Evolutionary conservation across 2,329 filamentous ascomycete species (phyloP), one percentile per base, ranked within the genome.

Genomic region (Rosellinia necatrix): DNA sequence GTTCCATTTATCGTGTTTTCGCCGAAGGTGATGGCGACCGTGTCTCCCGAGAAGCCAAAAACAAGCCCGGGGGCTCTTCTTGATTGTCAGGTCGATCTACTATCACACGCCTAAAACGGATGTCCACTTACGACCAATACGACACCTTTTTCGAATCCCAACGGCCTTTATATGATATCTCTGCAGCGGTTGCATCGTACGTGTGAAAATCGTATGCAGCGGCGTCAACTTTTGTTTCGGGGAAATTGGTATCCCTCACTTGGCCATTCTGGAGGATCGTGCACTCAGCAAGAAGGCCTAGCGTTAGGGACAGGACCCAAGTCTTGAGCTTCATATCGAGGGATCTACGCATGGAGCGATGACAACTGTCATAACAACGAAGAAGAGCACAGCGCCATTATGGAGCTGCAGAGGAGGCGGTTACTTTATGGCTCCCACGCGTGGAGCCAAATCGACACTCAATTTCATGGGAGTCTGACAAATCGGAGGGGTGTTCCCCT

Each of bases 81-180:
- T 63, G 35, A 52, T 4, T 13, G 43, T 53, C 24, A 51, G 46
- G 17, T 46, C 6, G 53, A 30, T 43, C 37, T n/a, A 21, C 15
- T n/a, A 12, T 22, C 32, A 44, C 9, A 48, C 19, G 32, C 13
- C n/a, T 6, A 51, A 24, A 30, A 15, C 8, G 25, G 37, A 27
- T 30, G 13, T 38, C 34, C 21, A 76, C 78, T 71, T 71, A 81
- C 78, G 79, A 81, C 81, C 81, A 85, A 78, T 80, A 86, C 1
- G 81, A 85, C 43, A 85, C 77, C 60, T 82, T 75, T 61, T 82
- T 78, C 29, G 78, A 82, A 65, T 86, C 83, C 83, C 83, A 87
- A 55, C 82, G 74, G 4, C 83, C 84, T 64, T 85, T 85, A 73
- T 85, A 87, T 0, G 81, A 80, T 8, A 87, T 73, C 64, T 86